phyloP scores from a whole-genome alignment of 768 basidiomycete species.

The Mycena rosella region DNA sequence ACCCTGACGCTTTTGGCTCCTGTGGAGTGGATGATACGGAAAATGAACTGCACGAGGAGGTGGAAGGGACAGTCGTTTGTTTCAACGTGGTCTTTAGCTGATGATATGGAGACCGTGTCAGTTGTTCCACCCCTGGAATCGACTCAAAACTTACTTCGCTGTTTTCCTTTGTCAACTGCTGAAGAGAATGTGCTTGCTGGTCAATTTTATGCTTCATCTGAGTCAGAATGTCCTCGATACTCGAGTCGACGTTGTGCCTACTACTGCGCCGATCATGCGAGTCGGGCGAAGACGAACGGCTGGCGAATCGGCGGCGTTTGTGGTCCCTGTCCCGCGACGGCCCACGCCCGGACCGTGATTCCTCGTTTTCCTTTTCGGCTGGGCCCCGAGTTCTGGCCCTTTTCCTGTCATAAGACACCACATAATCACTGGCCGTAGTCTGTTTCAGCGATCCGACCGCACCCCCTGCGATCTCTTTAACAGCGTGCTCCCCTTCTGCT shows the following conservation, averaged over 20 bases:
- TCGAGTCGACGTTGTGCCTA: conserved; percentile 32
- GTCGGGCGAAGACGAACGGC: conserved; percentile 31
- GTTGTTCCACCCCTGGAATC: conserved; percentile 16
- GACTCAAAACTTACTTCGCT: conserved; percentile 50
- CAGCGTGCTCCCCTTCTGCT: conserved; percentile 43
- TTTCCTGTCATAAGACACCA: conserved; percentile 22
- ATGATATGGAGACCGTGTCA: not conserved
- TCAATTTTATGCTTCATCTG: conserved; percentile 65
- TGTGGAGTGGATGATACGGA: conserved; percentile 33
- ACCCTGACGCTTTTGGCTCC: conserved; percentile 11
- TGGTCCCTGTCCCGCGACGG: conserved; percentile 37
- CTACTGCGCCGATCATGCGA: conserved; percentile 15
- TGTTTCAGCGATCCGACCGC: conserved; percentile 27
- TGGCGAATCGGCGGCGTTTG: conserved; percentile 46
- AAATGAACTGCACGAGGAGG: conserved; percentile 36
- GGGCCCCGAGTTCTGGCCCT: conserved; percentile 32
- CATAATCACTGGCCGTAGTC: conserved; percentile 5
- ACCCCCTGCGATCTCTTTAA: conserved; percentile 25
- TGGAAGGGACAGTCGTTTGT: conserved; percentile 18
- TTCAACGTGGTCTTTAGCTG: conserved; percentile 45
- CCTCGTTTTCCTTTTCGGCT: conserved; percentile 30
- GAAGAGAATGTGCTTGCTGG: conserved; percentile 59
- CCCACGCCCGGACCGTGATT: conserved; percentile 21
- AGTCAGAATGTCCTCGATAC: conserved; percentile 52
- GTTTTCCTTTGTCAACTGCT: conserved; percentile 61